Conservation (phyloP, 2,329 filamentous ascomycete genomes). For the Graphilbum fragrans region DNA sequence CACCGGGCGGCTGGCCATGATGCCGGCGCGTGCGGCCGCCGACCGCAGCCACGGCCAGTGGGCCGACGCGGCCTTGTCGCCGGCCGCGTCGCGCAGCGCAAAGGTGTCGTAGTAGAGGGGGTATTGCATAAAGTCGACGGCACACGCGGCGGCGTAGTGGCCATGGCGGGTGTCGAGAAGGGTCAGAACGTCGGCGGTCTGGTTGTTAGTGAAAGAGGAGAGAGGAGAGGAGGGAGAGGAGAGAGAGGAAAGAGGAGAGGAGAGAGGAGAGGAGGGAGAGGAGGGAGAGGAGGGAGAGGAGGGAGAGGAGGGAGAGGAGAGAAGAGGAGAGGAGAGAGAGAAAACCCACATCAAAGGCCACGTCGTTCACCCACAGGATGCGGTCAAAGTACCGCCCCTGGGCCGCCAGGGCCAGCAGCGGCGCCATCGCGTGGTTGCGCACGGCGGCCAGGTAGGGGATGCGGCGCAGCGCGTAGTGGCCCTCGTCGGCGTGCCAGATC, state of each 20-base stretch:
- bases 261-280: not conserved
- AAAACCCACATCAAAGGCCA: conserved; percentile 38
- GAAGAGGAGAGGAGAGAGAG: not conserved
- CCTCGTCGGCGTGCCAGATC: conserved; percentile 40
- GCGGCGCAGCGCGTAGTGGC: conserved; percentile 43
- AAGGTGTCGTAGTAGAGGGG: conserved; percentile 50
- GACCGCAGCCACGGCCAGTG: conserved; percentile 49
- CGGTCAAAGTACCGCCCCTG: conserved; percentile 38
- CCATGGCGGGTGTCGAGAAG: conserved; percentile 42
- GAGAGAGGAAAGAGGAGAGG: not conserved
- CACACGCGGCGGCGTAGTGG: conserved; percentile 47
- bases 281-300: not conserved
- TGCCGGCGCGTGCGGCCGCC: conserved; percentile 26
- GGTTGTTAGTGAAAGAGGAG: conserved; percentile 5
- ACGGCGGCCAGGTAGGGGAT: conserved; percentile 56
- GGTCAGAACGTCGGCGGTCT: conserved; percentile 33
- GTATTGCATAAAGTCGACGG: conserved; percentile 42
- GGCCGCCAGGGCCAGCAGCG: conserved; percentile 34
- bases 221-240: not conserved
- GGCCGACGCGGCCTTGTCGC: conserved; percentile 36
- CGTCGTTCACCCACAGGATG: conserved; percentile 49
- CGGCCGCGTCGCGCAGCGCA: conserved; percentile 41
- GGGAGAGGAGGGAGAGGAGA: not conserved
- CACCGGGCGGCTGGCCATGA: conserved; percentile 37
- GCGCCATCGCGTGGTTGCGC: conserved; percentile 51